phyloP scores from a whole-genome alignment of 306 rosid genomes.

The Castanea crenata region DNA sequence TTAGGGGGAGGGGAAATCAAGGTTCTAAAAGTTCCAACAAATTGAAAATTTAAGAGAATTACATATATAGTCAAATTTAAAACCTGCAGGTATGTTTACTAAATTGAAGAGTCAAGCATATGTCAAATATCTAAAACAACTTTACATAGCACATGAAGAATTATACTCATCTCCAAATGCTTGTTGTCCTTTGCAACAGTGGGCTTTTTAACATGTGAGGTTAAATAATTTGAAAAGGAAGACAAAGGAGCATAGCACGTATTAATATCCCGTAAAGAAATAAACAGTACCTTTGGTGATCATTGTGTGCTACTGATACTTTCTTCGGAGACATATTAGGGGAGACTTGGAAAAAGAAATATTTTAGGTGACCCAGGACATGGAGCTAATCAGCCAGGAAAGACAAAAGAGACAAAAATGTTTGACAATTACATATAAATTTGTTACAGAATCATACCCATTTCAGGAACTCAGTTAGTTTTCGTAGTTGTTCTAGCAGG shows the following conservation, averaged over 20 bases:
- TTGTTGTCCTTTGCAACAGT: conserved; percentile 5
- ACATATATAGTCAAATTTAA: too few relatives aligned
- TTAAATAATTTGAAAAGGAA: not conserved
- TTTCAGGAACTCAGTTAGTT: conserved; percentile 57
- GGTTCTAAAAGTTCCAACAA: too few relatives aligned
- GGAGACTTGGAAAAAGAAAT: conserved; percentile 86
- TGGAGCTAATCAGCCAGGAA: conserved; percentile 49
- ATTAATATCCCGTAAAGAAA: conserved; percentile 4
- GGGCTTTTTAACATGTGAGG: not conserved
- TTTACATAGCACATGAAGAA: not conserved
- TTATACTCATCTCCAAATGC: not conserved
- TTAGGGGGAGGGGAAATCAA: too few relatives aligned
- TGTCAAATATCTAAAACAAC: not conserved
- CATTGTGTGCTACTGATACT: conserved; percentile 91
- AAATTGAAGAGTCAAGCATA: not conserved
- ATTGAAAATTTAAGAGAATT: too few relatives aligned
- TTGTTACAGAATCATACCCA: conserved; percentile 47
- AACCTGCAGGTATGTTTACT: too few relatives aligned
- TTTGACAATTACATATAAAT: not conserved
- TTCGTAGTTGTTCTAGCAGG: conserved; percentile 57
- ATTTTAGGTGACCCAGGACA: conserved; percentile 96
- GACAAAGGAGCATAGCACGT: conserved; percentile 5
- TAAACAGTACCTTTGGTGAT: conserved; percentile 76
- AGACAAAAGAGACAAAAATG: conserved; percentile 8
- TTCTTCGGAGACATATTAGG: conserved; percentile 99